These are phyloP conservation scores for Penicillium sp. DNA, from an alignment of 2,329 filamentous ascomycete species.

Conservation along the genomic window DNA sequence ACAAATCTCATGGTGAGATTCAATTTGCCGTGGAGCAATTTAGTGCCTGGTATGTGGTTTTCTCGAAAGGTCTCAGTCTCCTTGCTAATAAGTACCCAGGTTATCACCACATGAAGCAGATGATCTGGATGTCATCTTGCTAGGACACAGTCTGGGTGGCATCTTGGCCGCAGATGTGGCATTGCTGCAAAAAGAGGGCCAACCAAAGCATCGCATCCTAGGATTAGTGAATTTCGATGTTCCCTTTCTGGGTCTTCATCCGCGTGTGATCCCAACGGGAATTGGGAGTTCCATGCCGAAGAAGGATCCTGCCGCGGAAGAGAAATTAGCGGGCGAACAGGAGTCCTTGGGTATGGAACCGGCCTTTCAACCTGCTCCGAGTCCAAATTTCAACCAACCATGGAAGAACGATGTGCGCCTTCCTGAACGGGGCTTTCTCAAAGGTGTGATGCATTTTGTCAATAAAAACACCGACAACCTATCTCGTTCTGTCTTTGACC, in stretches of 20 bases:
- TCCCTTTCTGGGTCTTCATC: slow-evolving; percentile 82
- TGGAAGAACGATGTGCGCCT: slow-evolving; percentile 70
- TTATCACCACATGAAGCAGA: slow-evolving; percentile 67
- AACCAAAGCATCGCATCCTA: slow-evolving; percentile 62
- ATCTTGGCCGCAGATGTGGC: slow-evolving; percentile 74
- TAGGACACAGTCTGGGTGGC: slow-evolving; percentile 89
- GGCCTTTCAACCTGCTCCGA: slow-evolving; percentile 20
- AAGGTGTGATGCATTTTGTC: slow-evolving; percentile 65
- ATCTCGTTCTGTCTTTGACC: slow-evolving; percentile 62
- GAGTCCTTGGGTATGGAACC: slow-evolving; percentile 16
- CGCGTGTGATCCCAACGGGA: slow-evolving; percentile 76
- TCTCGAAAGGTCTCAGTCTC: neutral
- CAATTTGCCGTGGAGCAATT: slow-evolving; percentile 73
- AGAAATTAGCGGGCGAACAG: slow-evolving; percentile 15
- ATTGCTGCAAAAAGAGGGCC: slow-evolving; percentile 45
- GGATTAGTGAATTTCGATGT: slow-evolving; percentile 79
- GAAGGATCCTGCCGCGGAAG: slow-evolving; percentile 16
- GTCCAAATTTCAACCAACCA: slow-evolving; percentile 66
- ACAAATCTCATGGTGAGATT: slow-evolving; percentile 42
- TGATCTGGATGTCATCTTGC: slow-evolving; percentile 70
- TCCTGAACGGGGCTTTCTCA: slow-evolving; percentile 59
- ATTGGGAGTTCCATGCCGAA: slow-evolving; percentile 65
- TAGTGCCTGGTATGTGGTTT: slow-evolving; percentile 58
- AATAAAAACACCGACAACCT: slow-evolving; percentile 73
- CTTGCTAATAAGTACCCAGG: slow-evolving; percentile 38